Percentiles rank a stretch among this genome's conserved stretches.
phyloP scores from a whole-genome alignment of 495 filamentous ascomycete species.

The Aspergillus wentii region DNA sequence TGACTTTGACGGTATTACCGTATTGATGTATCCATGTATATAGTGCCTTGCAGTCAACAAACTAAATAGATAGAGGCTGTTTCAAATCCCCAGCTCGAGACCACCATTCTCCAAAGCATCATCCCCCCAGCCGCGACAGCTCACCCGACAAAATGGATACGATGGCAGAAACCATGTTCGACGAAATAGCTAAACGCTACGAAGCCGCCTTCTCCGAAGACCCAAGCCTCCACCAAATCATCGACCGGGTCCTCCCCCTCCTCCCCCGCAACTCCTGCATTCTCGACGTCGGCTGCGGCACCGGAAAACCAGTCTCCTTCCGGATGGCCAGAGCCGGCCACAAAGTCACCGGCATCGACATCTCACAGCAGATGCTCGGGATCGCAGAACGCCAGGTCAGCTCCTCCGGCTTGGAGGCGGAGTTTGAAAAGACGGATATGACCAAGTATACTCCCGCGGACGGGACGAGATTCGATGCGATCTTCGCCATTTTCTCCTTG shows the following conservation, averaged over 20 bases:
- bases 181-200: not conserved
- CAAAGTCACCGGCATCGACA: conserved; percentile 23
- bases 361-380: conserved; percentile 20
- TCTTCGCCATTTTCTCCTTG: conserved; percentile 1
- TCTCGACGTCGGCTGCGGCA: conserved; percentile 30
- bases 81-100: too few species aligned
- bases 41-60: too few species aligned
- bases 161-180: not conserved
- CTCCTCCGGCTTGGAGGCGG: not conserved
- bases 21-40: too few species aligned
- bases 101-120: too few species aligned
- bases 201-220: not conserved
- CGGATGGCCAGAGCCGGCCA: conserved; percentile 20
- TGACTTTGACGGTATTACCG: too few species aligned
- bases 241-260: conserved; percentile 6
- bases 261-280: conserved; percentile 10
- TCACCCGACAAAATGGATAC: not conserved
- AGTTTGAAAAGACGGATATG: conserved; percentile 1
- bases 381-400: conserved; percentile 1
- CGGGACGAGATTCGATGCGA: not conserved
- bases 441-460: not conserved
- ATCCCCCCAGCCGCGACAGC: too few species aligned
- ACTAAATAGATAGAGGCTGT: too few species aligned
- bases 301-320: conserved; percentile 23
- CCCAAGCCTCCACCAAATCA: not conserved